A percentile compares a stretch with the other conserved stretches of the same genome.
Conservation (phyloP, 208 protist genomes). For the Trypanosoma brucei region DNA sequence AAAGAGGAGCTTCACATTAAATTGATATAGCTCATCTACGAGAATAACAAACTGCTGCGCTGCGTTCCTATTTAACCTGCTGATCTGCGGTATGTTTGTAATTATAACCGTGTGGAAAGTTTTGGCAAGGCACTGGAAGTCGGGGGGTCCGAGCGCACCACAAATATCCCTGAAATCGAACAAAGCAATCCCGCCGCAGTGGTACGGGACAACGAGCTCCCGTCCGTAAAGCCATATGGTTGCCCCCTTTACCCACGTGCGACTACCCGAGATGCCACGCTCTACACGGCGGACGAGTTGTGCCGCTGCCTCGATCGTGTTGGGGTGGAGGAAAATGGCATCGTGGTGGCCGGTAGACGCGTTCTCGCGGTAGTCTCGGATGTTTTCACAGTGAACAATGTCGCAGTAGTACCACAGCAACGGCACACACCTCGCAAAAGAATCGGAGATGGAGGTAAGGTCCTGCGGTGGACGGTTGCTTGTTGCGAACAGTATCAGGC, state of each 20-base stretch:
- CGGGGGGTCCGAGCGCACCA: conserved; percentile 45
- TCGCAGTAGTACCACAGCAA: conserved; percentile 59
- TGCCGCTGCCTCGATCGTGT: conserved; percentile 40
- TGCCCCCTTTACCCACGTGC: conserved; percentile 42
- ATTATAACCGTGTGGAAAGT: conserved; percentile 80
- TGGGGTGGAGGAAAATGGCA: conserved; percentile 60
- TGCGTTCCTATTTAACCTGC: conserved; percentile 49
- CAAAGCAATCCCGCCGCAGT: conserved; percentile 62
- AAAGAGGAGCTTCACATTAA: conserved; percentile 86
- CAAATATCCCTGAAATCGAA: conserved; percentile 85
- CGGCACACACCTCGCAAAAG: conserved; percentile 65
- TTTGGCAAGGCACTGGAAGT: conserved; percentile 70
- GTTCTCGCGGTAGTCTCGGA: conserved; percentile 55
- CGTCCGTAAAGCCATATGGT: conserved; percentile 66
- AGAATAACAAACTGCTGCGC: conserved; percentile 83
- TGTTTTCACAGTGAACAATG: conserved; percentile 47
- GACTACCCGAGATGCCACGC: conserved; percentile 25
- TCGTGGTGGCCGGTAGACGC: conserved; percentile 36
- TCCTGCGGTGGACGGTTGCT: conserved; percentile 84
- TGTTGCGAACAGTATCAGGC: conserved; percentile 78
- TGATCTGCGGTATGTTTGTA: conserved; percentile 73
- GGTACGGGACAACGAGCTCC: conserved; percentile 53
- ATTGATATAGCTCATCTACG: conserved; percentile 87
- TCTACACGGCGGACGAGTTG: conserved; percentile 52
- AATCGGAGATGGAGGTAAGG: conserved; percentile 52